A percentile compares a stretch with the other conserved stretches of the same genome.
These are phyloP conservation scores for Achaetomium macrosporum DNA, from an alignment of 2,329 filamentous ascomycete species.

Conservation along the genomic window DNA sequence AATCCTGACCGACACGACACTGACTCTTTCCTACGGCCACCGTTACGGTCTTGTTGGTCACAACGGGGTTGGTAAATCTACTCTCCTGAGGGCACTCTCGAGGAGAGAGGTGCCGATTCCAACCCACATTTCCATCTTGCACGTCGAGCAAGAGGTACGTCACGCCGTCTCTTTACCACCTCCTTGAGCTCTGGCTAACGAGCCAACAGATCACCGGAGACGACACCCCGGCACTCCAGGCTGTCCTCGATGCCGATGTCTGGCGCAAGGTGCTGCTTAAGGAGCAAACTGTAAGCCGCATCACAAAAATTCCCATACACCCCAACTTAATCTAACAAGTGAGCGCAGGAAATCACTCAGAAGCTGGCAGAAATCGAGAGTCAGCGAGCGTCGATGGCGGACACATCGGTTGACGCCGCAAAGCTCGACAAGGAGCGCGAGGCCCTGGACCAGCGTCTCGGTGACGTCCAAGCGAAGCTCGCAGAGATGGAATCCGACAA, in stretches of 20 bases:
- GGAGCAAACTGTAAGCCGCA: constrained; percentile 67
- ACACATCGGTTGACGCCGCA: constrained; percentile 84
- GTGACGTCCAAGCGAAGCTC: constrained; percentile 85
- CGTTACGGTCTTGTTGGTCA: constrained; percentile 97
- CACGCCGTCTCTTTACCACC: not conserved
- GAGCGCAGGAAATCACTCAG: constrained; percentile 62
- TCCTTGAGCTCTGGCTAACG: constrained; percentile 19
- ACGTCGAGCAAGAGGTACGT: constrained; percentile 93
- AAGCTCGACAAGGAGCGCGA: constrained; percentile 83
- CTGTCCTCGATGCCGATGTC: constrained; percentile 93
- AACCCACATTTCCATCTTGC: constrained; percentile 95
- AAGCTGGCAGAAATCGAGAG: constrained; percentile 72
- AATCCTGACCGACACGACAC: constrained; percentile 82
- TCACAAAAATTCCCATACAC: not conserved
- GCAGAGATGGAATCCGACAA: constrained; percentile 99
- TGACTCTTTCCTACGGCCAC: constrained; percentile 86
- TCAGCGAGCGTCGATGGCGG: constrained; percentile 73
- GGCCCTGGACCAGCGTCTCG: constrained; percentile 81
- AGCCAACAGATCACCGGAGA: constrained; percentile 75
- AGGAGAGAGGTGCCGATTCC: constrained; percentile 91
- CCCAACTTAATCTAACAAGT: not conserved
- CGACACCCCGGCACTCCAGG: constrained; percentile 89
- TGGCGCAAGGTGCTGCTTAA: constrained; percentile 93
- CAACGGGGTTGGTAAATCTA: constrained; percentile 98
- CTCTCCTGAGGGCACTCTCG: constrained; percentile 84